Conservation (phyloP, 169 alveolate species). For the Babesia bigemina region DNA sequence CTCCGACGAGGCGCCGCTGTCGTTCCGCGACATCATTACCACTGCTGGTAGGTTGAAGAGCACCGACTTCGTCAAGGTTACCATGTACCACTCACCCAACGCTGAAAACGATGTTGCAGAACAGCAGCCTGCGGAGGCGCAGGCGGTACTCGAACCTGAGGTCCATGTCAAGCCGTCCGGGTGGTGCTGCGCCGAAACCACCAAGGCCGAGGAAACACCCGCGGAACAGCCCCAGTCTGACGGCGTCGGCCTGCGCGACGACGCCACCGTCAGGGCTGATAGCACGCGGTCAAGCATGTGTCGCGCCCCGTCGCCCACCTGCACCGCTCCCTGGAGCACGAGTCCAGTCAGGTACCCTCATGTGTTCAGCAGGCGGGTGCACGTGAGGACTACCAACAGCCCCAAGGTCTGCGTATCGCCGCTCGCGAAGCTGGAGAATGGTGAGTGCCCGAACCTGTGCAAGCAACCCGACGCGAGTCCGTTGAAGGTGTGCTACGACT, state of each 20-base stretch:
- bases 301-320: background rate
- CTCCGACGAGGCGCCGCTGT: slow-evolving; percentile 2
- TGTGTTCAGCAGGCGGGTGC: slow-evolving; percentile 18
- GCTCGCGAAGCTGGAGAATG: background rate
- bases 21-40: slow-evolving; percentile 14
- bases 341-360: background rate
- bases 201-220: background rate
- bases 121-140: background rate
- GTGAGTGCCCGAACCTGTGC: background rate
- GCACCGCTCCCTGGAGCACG: background rate
- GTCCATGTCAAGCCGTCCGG: background rate
- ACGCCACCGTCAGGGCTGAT: background rate
- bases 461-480: background rate
- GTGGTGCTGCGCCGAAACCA: background rate
- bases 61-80: slow-evolving; percentile 42
- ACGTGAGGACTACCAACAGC: background rate
- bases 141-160: background rate
- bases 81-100: slow-evolving; percentile 17
- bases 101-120: background rate
- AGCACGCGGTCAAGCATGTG: background rate
- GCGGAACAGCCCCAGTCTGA: no score
- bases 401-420: slow-evolving; percentile 10
- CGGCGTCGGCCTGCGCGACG: no score
- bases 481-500: background rate
- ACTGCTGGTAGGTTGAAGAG: background rate